These are phyloP conservation scores for Penicillium waksmanii DNA, from an alignment of 495 filamentous ascomycete genomes.

Conservation along the genomic window DNA sequence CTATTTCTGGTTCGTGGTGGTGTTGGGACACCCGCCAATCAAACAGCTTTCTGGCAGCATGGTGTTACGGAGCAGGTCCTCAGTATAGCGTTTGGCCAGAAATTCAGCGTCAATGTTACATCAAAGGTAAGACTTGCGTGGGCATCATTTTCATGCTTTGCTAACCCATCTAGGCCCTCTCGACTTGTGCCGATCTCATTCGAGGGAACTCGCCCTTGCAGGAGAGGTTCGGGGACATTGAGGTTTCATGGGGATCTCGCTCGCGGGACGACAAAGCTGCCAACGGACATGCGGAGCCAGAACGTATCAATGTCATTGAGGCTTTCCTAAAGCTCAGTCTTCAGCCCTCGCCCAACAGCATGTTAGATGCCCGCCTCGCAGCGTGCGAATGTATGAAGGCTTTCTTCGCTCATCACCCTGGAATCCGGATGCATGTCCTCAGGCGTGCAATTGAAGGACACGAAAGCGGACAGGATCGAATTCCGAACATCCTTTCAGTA, in stretches of 20 bases:
- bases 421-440: slow-evolving; percentile 83
- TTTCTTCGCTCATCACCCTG: slow-evolving; percentile 79
- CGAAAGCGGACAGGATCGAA: slow-evolving; percentile 73
- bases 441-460: slow-evolving; percentile 88
- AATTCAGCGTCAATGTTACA: slow-evolving; percentile 74
- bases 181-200: slow-evolving; percentile 87
- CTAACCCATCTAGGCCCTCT: slow-evolving; percentile 63
- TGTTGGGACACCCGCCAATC: slow-evolving; percentile 78
- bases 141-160: slow-evolving; percentile 20
- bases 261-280: slow-evolving; percentile 29
- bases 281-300: slow-evolving; percentile 51
- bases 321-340: slow-evolving; percentile 87
- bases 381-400: slow-evolving; percentile 90
- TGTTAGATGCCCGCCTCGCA: slow-evolving; percentile 80
- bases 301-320: slow-evolving; percentile 85
- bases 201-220: slow-evolving; percentile 79
- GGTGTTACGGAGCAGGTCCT: slow-evolving; percentile 82
- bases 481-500: slow-evolving; percentile 88
- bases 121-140: slow-evolving; percentile 65
- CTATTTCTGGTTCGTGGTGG: slow-evolving; percentile 83
- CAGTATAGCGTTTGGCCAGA: slow-evolving; percentile 79
- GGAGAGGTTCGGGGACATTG: slow-evolving; percentile 83
- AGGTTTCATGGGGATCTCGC: slow-evolving; percentile 45
- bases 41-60: slow-evolving; percentile 80
- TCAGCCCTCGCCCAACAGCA: slow-evolving; percentile 62